phyloP scores from a whole-genome alignment of 306 rosid genomes.

The Arachis stenosperma region DNA sequence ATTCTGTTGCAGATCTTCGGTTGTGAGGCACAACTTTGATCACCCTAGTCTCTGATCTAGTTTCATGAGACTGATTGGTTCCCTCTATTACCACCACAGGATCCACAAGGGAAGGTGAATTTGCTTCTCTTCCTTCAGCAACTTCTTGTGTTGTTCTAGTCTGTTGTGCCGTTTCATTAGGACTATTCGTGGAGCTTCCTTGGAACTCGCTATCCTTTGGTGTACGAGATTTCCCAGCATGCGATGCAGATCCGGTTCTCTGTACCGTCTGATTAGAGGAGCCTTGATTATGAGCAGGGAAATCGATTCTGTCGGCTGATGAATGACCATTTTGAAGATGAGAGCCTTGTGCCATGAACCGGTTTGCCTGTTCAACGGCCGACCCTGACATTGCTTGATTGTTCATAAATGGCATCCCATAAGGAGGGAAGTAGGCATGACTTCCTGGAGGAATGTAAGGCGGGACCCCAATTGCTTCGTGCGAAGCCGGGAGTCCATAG shows the following conservation, averaged over 20 bases:
- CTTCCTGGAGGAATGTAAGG: slow-evolving; percentile 43
- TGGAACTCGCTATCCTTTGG: slow-evolving; percentile 61
- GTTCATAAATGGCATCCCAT: slow-evolving; percentile 54
- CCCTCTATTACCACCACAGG: slow-evolving; percentile 45
- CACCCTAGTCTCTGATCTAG: slow-evolving; percentile 54
- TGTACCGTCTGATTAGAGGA: slow-evolving; percentile 49
- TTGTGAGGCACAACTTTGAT: slow-evolving; percentile 95
- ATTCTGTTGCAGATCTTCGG: slow-evolving; percentile 76
- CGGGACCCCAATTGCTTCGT: slow-evolving; percentile 51
- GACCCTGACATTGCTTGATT: slow-evolving; percentile 51
- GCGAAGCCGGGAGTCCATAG: slow-evolving; percentile 55
- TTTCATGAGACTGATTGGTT: slow-evolving; percentile 50
- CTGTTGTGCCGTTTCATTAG: slow-evolving; percentile 49
- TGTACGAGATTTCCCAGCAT: slow-evolving; percentile 41
- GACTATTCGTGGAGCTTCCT: slow-evolving; percentile 69
- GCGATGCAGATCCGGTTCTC: slow-evolving; percentile 45
- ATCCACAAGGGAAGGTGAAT: slow-evolving; percentile 52
- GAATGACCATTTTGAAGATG: slow-evolving; percentile 35
- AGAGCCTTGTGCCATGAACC: slow-evolving; percentile 40
- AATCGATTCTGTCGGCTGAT: slow-evolving; percentile 40
- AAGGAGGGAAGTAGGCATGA: slow-evolving; percentile 59
- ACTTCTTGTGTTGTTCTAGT: slow-evolving; percentile 3
- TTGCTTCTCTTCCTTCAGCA: slow-evolving; percentile 59
- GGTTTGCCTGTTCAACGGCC: slow-evolving; percentile 50
- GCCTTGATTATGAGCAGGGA: slow-evolving; percentile 49